phyloP scores from a whole-genome alignment of 2,329 filamentous ascomycete genomes.

The Sarocladiaceae sp. region DNA sequence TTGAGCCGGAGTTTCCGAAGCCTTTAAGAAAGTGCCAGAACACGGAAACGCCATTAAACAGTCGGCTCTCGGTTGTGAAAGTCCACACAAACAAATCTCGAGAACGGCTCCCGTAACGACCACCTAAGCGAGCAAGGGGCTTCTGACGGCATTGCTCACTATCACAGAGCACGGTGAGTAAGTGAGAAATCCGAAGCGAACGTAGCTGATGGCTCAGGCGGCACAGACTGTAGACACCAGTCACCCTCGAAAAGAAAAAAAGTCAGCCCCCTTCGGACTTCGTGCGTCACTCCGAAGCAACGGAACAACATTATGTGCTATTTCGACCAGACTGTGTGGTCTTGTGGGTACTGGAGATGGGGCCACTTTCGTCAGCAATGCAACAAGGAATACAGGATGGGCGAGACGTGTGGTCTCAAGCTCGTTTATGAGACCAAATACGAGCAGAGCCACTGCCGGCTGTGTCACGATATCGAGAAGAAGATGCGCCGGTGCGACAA shows the following conservation, averaged over 20 bases:
- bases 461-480: conserved; percentile 85
- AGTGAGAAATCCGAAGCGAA: background rate
- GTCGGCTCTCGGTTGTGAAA: no score
- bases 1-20: conserved; percentile 1
- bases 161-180: background rate
- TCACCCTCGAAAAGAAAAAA: background rate
- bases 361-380: conserved; percentile 89
- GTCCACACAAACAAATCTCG: background rate
- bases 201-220: background rate
- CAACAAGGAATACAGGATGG: conserved; percentile 90
- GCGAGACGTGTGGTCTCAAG: conserved; percentile 94
- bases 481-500: conserved; percentile 73
- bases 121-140: background rate
- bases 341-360: conserved; percentile 92
- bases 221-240: background rate
- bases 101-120: background rate
- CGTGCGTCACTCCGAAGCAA: background rate
- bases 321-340: conserved; percentile 84
- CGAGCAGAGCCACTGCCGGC: conserved; percentile 65
- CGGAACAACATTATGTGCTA: conserved; percentile 70
- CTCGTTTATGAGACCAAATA: conserved; percentile 72
- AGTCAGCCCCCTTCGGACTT: background rate
- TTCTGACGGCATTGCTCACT: background rate
- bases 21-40: background rate
- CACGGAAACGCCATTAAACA: no score